phyloP scores from a whole-genome alignment of 176 grass and related monocot genomes.

The Musa troglodytarum region DNA sequence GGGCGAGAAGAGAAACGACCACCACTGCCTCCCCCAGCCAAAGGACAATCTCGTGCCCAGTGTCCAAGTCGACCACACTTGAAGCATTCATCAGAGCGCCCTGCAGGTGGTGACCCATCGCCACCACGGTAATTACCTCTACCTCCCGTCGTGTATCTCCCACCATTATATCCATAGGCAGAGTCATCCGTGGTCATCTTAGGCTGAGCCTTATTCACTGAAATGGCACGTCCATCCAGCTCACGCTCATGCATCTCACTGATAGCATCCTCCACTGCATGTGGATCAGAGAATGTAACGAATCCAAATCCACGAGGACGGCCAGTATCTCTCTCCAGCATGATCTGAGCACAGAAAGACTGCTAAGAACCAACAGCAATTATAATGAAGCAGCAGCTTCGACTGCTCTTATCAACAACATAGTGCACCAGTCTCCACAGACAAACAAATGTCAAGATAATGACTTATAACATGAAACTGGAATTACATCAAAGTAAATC shows the following conservation, averaged over 20 bases:
- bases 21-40: slow-evolving; percentile 33
- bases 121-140: slow-evolving; percentile 69
- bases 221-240: slow-evolving; percentile 62
- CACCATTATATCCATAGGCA: slow-evolving; percentile 35
- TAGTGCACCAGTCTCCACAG: no score
- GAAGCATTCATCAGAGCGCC: slow-evolving; percentile 51
- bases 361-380: slow-evolving; percentile 1
- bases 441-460: no score
- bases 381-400: neutral
- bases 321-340: slow-evolving; percentile 63
- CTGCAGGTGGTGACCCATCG: slow-evolving; percentile 45
- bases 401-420: no score
- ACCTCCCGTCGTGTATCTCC: slow-evolving; percentile 34
- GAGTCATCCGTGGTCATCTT: slow-evolving; percentile 57
- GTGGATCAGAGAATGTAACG: slow-evolving; percentile 56
- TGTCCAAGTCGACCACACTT: slow-evolving; percentile 65
- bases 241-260: slow-evolving; percentile 59
- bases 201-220: slow-evolving; percentile 64
- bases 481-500: no score
- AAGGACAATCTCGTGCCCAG: slow-evolving; percentile 60
- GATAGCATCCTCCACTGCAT: slow-evolving; percentile 52
- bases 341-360: slow-evolving; percentile 44
- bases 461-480: no score
- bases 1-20: slow-evolving; percentile 44
- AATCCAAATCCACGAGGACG: slow-evolving; percentile 83